A percentile compares a stretch with the other conserved stretches of the same genome.
Evolutionary conservation across 2,329 filamentous ascomycete species (phyloP).

Genomic region (Penicillium crustosum): DNA sequence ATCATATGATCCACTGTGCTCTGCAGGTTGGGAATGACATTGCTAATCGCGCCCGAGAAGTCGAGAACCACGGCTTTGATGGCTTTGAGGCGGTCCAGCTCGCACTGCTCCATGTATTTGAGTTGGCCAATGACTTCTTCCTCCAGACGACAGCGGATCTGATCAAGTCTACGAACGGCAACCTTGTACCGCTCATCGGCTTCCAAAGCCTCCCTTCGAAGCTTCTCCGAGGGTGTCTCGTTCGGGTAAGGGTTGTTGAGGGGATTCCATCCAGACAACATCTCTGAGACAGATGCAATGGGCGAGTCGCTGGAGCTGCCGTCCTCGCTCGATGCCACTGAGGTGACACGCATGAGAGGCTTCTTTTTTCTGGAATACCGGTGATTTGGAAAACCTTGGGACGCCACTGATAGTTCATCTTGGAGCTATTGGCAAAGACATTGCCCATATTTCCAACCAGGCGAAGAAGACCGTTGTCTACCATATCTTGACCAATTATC

Average conservation of each 20-base stretch:
- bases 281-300: slow-evolving; percentile 81
- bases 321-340: slow-evolving; percentile 61
- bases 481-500: slow-evolving; percentile 89
- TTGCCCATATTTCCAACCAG: slow-evolving; percentile 92
- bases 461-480: slow-evolving; percentile 80
- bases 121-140: slow-evolving; percentile 91
- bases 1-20: slow-evolving; percentile 98
- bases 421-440: slow-evolving; percentile 95
- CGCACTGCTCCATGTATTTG: slow-evolving; percentile 94
- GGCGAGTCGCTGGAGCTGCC: slow-evolving; percentile 72
- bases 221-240: slow-evolving; percentile 81
- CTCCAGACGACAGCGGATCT: slow-evolving; percentile 89
- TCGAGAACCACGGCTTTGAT: slow-evolving; percentile 98
- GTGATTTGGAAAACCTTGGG: slow-evolving; percentile 85
- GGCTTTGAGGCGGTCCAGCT: slow-evolving; percentile 91
- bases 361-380: slow-evolving; percentile 84
- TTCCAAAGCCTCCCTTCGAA: slow-evolving; percentile 85
- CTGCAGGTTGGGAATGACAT: slow-evolving; percentile 94
- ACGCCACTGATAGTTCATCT: slow-evolving; percentile 97
- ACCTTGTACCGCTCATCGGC: slow-evolving; percentile 92
- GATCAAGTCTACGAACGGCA: slow-evolving; percentile 80
- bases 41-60: slow-evolving; percentile 95
- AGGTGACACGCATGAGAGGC: slow-evolving; percentile 70
- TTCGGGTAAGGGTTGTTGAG: slow-evolving; percentile 88
- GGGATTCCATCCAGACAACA: slow-evolving; percentile 88